phyloP scores from a whole-genome alignment of 2,329 filamentous ascomycete genomes.

The Orbilia blumenaviensis region DNA sequence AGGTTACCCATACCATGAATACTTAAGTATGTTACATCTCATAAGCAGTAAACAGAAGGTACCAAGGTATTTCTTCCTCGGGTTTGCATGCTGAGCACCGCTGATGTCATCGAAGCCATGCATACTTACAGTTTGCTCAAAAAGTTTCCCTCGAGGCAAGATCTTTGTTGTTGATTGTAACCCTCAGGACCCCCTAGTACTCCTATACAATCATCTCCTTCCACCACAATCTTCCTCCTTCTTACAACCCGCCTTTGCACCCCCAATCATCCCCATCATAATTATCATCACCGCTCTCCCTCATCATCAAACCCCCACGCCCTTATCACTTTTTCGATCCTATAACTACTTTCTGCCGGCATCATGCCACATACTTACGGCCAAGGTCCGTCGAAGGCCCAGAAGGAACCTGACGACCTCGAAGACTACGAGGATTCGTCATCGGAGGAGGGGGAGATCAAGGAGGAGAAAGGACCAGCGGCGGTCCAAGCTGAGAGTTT shows the following conservation, averaged over 20 bases:
- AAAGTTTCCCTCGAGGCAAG: background rate
- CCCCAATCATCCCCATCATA: background rate
- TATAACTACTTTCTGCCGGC: background rate
- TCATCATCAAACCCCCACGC: background rate
- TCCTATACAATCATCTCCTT: background rate
- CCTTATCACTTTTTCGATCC: background rate
- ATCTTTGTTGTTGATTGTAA: background rate
- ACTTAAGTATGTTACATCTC: too few relatives aligned
- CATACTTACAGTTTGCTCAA: too few relatives aligned
- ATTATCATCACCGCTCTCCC: background rate
- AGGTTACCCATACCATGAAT: too few relatives aligned
- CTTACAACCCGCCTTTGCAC: background rate
- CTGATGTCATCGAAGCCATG: too few relatives aligned
- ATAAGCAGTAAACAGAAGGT: too few relatives aligned
- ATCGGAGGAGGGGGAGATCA: background rate
- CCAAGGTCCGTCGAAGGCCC: background rate
- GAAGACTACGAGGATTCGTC: constrained; percentile 14
- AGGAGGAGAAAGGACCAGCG: background rate
- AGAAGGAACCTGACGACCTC: constrained; percentile 3
- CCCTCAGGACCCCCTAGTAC: too few relatives aligned
- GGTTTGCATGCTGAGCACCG: too few relatives aligned
- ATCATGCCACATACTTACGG: background rate
- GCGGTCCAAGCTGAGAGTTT: background rate
- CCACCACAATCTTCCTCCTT: background rate
- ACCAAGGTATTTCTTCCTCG: too few relatives aligned